These are phyloP conservation scores for Cryptococcus sp. DNA, from an alignment of 1,284 basidiomycete genomes.

Conservation along the genomic window DNA sequence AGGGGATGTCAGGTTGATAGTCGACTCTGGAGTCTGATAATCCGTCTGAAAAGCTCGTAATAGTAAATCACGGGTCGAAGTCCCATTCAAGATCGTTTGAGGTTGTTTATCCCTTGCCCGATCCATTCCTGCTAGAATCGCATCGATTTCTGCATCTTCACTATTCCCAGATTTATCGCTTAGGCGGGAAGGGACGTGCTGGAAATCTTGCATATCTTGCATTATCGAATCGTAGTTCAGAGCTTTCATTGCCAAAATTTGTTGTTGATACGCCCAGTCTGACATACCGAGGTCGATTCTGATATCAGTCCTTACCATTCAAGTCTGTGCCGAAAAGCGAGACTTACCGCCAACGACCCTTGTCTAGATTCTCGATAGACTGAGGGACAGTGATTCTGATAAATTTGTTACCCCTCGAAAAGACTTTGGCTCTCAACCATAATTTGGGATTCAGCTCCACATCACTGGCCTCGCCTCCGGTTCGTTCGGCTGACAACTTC, in stretches of 20 bases:
- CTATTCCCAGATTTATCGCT: not conserved
- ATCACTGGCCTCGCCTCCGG: slow-evolving; percentile 34
- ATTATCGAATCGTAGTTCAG: slow-evolving; percentile 58
- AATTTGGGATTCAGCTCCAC: slow-evolving; percentile 41
- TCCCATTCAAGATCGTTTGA: slow-evolving; percentile 61
- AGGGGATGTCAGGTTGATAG: not conserved
- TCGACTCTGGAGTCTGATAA: slow-evolving; percentile 26
- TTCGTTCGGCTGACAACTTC: not conserved
- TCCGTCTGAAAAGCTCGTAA: slow-evolving; percentile 53
- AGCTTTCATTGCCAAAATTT: slow-evolving; percentile 61
- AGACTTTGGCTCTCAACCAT: slow-evolving; percentile 57
- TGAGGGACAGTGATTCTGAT: slow-evolving; percentile 60
- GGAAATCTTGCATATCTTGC: slow-evolving; percentile 41
- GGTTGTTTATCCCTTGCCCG: slow-evolving; percentile 39
- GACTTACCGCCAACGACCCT: slow-evolving; percentile 57
- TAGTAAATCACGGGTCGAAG: slow-evolving; percentile 63
- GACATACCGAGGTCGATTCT: slow-evolving; percentile 67
- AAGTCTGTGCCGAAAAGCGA: not conserved
- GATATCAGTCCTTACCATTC: slow-evolving; percentile 4
- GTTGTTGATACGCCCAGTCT: slow-evolving; percentile 64
- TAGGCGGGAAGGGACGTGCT: not conserved
- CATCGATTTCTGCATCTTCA: not conserved
- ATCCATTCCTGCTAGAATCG: not conserved
- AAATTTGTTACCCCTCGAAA: slow-evolving; percentile 49
- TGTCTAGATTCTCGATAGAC: slow-evolving; percentile 47